These are phyloP conservation scores for Colletotrichum sojae DNA, from an alignment of 2,329 filamentous ascomycete species.

Conservation along the genomic window DNA sequence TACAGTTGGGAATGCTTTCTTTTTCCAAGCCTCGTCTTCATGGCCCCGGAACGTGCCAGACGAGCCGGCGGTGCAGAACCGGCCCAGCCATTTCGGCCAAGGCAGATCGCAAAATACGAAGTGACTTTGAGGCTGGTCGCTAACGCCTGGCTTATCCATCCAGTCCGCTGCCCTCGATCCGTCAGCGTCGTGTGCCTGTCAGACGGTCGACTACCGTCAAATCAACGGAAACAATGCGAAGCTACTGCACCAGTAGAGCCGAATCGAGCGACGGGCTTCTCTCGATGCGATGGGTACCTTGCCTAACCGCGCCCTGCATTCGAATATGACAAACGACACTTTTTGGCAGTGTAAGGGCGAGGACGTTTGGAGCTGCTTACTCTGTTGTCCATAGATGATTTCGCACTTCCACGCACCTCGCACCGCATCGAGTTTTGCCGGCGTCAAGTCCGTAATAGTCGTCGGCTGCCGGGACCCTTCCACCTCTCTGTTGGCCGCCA, in stretches of 20 bases:
- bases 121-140: not conserved
- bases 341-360: not conserved
- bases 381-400: not conserved
- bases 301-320: constrained; percentile 33
- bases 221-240: not conserved
- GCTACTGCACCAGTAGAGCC: constrained; percentile 16
- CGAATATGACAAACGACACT: constrained; percentile 13
- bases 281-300: constrained; percentile 24
- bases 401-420: constrained; percentile 1
- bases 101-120: constrained; percentile 14
- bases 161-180: not conserved
- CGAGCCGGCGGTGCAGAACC: constrained; percentile 18
- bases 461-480: not conserved
- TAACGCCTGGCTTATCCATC: not conserved
- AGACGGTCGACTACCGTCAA: not conserved
- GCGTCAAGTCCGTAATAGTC: not conserved
- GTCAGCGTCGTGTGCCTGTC: constrained; percentile 15
- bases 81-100: constrained; percentile 7
- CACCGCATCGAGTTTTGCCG: not conserved
- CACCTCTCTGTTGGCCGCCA: not conserved
- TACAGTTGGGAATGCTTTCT: not conserved
- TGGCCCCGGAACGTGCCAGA: not conserved
- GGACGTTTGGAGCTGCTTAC: not conserved
- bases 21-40: constrained; percentile 11
- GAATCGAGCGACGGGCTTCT: constrained; percentile 8